Conservation (phyloP, 1,284 basidiomycete species). For the Naganishia sp. region DNA sequence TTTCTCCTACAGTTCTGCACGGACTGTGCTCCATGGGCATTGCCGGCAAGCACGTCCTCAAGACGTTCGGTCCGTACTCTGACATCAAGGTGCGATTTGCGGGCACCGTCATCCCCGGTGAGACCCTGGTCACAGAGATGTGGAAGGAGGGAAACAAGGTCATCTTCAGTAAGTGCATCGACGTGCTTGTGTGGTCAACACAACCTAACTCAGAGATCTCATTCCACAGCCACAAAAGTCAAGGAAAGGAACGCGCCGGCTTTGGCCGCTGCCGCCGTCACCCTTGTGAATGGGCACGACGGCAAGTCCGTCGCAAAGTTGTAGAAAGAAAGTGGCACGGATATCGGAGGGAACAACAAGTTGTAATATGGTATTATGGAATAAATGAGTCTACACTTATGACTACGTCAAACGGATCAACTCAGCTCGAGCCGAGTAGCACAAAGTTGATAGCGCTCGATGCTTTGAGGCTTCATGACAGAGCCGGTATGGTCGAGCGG, state of each 20-base stretch:
- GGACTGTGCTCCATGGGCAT: constrained; percentile 92
- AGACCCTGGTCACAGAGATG: constrained; percentile 92
- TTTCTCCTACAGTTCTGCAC: constrained; percentile 53
- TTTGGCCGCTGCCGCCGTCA: constrained; percentile 59
- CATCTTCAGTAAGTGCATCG: constrained; percentile 72
- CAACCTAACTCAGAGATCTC: neutral
- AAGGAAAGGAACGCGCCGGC: constrained; percentile 58
- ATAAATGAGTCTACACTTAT: no score
- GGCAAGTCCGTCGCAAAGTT: constrained; percentile 59
- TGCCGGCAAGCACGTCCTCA: constrained; percentile 87
- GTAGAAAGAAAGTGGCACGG: constrained; percentile 46
- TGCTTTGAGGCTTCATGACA: no score
- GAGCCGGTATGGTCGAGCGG: no score
- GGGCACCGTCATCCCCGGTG: constrained; percentile 79
- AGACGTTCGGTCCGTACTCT: constrained; percentile 79
- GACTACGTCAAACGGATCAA: no score
- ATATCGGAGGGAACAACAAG: neutral
- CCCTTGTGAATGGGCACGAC: constrained; percentile 46
- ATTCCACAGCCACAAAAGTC: constrained; percentile 54
- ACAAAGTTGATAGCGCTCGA: no score
- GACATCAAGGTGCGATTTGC: constrained; percentile 92
- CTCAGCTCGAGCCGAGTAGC: no score
- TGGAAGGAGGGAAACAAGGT: constrained; percentile 95
- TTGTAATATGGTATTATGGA: constrained; percentile 20
- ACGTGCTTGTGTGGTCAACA: neutral